These are phyloP conservation scores for Kodamaea neixiangensis DNA, from an alignment of 805 yeast species.

Conservation along the genomic window DNA sequence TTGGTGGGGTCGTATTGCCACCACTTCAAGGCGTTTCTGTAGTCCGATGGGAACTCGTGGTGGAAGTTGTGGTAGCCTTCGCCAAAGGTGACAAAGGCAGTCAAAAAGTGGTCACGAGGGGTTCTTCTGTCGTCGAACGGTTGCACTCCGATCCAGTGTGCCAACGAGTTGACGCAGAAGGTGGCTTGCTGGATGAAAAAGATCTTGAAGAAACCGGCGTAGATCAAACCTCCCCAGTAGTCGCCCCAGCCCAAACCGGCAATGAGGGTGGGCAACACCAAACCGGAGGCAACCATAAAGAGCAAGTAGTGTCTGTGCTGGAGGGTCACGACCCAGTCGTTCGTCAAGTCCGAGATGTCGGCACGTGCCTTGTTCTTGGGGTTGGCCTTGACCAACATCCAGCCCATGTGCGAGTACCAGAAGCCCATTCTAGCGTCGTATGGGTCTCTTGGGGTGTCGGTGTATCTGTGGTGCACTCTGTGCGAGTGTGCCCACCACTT, in stretches of 20 bases:
- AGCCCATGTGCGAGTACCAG: constrained; percentile 83
- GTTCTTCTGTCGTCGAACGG: constrained; percentile 88
- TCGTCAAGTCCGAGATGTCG: constrained; percentile 72
- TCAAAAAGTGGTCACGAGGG: constrained; percentile 78
- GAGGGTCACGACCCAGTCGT: constrained; percentile 76
- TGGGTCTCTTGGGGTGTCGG: constrained; percentile 82
- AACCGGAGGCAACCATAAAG: constrained; percentile 60
- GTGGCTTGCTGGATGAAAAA: constrained; percentile 80
- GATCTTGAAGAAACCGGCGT: constrained; percentile 72
- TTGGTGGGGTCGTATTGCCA: constrained; percentile 87
- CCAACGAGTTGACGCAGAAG: constrained; percentile 82
- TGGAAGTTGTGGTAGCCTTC: constrained; percentile 91
- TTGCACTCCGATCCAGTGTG: constrained; percentile 84
- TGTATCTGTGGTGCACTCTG: constrained; percentile 83
- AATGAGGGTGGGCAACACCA: constrained; percentile 59
- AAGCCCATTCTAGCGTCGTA: constrained; percentile 83
- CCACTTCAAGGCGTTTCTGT: constrained; percentile 86
- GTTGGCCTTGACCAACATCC: constrained; percentile 82
- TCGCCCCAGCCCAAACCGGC: constrained; percentile 33
- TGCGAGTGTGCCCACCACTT: constrained; percentile 91
- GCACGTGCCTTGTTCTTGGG: constrained; percentile 82
- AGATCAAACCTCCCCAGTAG: constrained; percentile 70
- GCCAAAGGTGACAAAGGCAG: constrained; percentile 83
- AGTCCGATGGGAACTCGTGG: constrained; percentile 87
- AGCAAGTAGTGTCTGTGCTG: constrained; percentile 78